phyloP scores from a whole-genome alignment of 768 basidiomycete species.

The Collybia sordida region DNA sequence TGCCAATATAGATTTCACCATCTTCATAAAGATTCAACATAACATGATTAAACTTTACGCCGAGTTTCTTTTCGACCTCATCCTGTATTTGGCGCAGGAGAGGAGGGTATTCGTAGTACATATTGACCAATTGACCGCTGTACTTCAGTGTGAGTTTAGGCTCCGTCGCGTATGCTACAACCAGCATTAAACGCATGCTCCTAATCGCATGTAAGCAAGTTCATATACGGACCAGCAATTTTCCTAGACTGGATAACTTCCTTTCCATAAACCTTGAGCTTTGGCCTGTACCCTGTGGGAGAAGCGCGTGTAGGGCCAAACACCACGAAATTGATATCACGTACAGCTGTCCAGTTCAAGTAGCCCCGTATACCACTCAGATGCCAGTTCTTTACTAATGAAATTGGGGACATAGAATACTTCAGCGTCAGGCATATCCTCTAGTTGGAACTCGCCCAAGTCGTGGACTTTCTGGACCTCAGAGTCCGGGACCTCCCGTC shows the following conservation, averaged over 20 bases:
- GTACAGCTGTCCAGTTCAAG: slow-evolving; percentile 14
- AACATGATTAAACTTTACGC: slow-evolving; percentile 30
- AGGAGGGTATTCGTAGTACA: slow-evolving; percentile 27
- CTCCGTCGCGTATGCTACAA: slow-evolving; percentile 26
- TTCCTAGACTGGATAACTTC: slow-evolving; percentile 27
- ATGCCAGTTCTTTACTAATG: slow-evolving; percentile 14
- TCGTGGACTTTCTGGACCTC: slow-evolving; percentile 12
- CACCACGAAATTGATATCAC: background rate
- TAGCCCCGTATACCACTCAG: slow-evolving; percentile 21
- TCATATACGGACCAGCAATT: slow-evolving; percentile 24
- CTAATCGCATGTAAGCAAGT: background rate
- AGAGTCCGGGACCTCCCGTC: slow-evolving; percentile 8
- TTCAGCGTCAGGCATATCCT: slow-evolving; percentile 25
- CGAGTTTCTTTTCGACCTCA: slow-evolving; percentile 24
- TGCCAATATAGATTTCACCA: slow-evolving; percentile 28
- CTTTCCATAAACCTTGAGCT: slow-evolving; percentile 25
- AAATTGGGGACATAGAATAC: slow-evolving; percentile 27
- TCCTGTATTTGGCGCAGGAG: slow-evolving; percentile 27
- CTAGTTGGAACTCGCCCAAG: slow-evolving; percentile 16
- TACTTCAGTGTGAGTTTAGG: slow-evolving; percentile 25
- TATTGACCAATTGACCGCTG: slow-evolving; percentile 27
- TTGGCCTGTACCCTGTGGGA: slow-evolving; percentile 28
- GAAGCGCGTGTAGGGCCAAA: background rate
- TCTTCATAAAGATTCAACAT: slow-evolving; percentile 29
- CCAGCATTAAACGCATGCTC: background rate